Conservation (phyloP, 345 rosid genomes). For the Theobroma cacao region DNA sequence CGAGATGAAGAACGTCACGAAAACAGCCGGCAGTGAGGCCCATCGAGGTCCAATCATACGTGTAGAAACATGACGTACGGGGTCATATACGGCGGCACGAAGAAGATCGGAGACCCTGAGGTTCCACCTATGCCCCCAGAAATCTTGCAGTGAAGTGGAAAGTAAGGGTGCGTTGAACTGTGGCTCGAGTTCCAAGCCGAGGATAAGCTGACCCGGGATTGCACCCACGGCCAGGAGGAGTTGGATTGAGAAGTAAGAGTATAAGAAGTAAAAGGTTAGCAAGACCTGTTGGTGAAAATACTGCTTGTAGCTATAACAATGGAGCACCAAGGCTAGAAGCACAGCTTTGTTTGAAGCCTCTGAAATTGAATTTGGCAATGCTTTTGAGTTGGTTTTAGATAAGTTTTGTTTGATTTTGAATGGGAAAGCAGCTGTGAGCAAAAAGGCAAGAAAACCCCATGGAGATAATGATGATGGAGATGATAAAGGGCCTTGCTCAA, state of each 20-base stretch:
- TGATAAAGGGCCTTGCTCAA: constrained; percentile 51
- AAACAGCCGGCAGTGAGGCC: constrained; percentile 31
- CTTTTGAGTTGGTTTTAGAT: neutral
- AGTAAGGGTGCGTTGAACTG: constrained; percentile 62
- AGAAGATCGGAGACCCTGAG: constrained; percentile 49
- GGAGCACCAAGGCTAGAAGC: constrained; percentile 29
- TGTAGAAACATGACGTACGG: constrained; percentile 22
- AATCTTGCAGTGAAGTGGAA: constrained; percentile 68
- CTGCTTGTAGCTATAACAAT: constrained; percentile 26
- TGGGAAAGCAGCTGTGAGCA: constrained; percentile 49
- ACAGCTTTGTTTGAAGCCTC: constrained; percentile 27
- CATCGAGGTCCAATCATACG: constrained; percentile 14
- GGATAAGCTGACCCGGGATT: constrained; percentile 32
- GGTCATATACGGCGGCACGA: constrained; percentile 46
- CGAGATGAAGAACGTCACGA: constrained; percentile 46
- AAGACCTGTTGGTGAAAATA: constrained; percentile 28
- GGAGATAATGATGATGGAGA: constrained; percentile 51
- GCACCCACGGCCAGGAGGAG: constrained; percentile 30
- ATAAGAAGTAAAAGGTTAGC: constrained; percentile 33
- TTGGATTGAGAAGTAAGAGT: constrained; percentile 39
- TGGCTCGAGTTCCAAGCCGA: constrained; percentile 52
- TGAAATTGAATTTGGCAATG: neutral
- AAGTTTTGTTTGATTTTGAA: constrained; percentile 34
- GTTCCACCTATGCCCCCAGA: constrained; percentile 79
- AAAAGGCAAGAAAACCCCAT: constrained; percentile 40